These are phyloP conservation scores for Fusarium staphyleae DNA, from an alignment of 2,329 filamentous ascomycete genomes.

Conservation along the genomic window DNA sequence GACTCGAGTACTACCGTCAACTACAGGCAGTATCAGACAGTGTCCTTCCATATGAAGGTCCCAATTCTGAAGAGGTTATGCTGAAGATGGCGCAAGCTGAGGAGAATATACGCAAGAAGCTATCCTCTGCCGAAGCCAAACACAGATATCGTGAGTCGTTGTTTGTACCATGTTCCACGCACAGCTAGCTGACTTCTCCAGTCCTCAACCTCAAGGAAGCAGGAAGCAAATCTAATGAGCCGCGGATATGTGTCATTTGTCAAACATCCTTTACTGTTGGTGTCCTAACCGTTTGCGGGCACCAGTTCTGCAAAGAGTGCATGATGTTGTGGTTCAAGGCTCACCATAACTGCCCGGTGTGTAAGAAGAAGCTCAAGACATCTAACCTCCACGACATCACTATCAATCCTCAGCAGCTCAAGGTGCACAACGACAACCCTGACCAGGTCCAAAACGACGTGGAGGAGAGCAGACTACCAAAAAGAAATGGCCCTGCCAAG, in stretches of 20 bases:
- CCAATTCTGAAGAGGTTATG: constrained; percentile 60
- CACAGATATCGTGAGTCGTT: constrained; percentile 69
- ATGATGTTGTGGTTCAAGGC: constrained; percentile 78
- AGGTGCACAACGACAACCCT: constrained; percentile 58
- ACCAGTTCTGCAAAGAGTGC: constrained; percentile 91
- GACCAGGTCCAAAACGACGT: constrained; percentile 12
- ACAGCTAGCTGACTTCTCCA: constrained; percentile 38
- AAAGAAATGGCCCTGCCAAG: constrained; percentile 37
- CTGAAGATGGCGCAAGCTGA: constrained; percentile 43
- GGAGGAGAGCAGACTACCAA: constrained; percentile 23
- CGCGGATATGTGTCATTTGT: constrained; percentile 86
- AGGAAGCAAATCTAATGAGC: constrained; percentile 68
- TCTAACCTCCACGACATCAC: constrained; percentile 85
- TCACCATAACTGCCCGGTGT: constrained; percentile 82
- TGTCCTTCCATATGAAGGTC: constrained; percentile 75
- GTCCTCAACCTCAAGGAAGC: constrained; percentile 62
- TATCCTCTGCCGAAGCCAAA: constrained; percentile 73
- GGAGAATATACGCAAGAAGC: constrained; percentile 58
- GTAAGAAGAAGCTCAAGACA: constrained; percentile 71
- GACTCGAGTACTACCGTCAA: constrained; percentile 89
- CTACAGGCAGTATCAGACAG: constrained; percentile 91
- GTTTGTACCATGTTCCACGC: not conserved
- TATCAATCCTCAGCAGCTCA: constrained; percentile 77
- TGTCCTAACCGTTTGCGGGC: constrained; percentile 84
- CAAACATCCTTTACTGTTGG: constrained; percentile 78